These are phyloP conservation scores for Loxodes magnus DNA, from an alignment of 73 alveolate species.

Conservation along the genomic window DNA sequence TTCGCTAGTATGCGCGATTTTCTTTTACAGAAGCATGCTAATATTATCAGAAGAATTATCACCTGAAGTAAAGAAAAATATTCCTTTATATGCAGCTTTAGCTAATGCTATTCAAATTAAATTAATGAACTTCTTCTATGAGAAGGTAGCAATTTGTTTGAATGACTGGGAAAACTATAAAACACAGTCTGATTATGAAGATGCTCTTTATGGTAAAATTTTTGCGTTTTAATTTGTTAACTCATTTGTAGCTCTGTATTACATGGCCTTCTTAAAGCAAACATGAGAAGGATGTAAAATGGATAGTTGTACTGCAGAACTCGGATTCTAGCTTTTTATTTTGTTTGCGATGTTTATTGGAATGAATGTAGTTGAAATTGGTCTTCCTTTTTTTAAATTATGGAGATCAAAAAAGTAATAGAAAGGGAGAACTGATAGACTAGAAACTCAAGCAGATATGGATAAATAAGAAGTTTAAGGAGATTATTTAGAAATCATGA, in stretches of 20 bases:
- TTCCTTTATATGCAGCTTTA: conserved; percentile 9
- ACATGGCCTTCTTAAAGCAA: conserved; percentile 22
- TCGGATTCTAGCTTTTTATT: background rate
- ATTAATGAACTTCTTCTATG: conserved; percentile 9
- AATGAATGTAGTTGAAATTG: conserved; percentile 7
- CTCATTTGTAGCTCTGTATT: conserved; percentile 18
- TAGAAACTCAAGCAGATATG: background rate
- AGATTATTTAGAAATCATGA: conserved; percentile 30
- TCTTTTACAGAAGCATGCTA: conserved; percentile 1
- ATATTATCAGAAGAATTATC: background rate
- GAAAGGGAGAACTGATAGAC: background rate
- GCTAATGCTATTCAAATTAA: conserved; percentile 19
- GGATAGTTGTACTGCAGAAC: conserved; percentile 3
- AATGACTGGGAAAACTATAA: conserved; percentile 28
- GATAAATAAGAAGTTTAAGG: conserved; percentile 45
- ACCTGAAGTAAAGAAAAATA: too few relatives aligned
- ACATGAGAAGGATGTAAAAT: conserved; percentile 15
- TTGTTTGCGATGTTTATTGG: background rate
- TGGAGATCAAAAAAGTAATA: background rate
- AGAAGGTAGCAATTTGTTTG: conserved; percentile 8
- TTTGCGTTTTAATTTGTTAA: conserved; percentile 26
- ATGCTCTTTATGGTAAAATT: conserved; percentile 6
- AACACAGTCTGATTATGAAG: conserved; percentile 15
- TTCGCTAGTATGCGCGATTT: conserved; percentile 9
- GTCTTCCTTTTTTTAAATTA: conserved; percentile 20